These are phyloP conservation scores for Colletotrichum orchidophilum DNA, from an alignment of 2,329 filamentous ascomycete species.

Conservation along the genomic window DNA sequence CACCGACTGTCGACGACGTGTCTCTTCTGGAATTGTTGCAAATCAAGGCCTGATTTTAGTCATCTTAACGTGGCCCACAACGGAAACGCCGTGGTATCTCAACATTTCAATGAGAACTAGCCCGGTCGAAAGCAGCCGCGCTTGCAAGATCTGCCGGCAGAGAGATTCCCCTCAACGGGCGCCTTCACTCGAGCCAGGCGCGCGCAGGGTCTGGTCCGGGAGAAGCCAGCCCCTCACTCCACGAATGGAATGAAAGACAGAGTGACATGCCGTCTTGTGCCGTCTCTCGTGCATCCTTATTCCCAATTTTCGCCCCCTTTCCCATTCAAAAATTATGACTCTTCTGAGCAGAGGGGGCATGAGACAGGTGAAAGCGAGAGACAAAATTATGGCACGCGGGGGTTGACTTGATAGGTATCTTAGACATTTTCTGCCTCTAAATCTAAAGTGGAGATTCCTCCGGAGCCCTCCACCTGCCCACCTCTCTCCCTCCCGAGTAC, in stretches of 20 bases:
- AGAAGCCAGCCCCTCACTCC: not conserved
- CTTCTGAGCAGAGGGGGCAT: not conserved
- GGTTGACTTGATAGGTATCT: not conserved
- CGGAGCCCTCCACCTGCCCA: not conserved
- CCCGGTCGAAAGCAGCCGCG: not conserved
- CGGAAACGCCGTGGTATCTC: not conserved
- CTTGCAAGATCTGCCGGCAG: not conserved
- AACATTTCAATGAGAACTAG: not conserved
- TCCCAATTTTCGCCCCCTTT: not conserved
- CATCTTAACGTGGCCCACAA: not conserved
- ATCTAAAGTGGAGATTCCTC: not conserved
- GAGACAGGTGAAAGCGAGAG: not conserved
- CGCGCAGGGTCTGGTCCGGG: not conserved
- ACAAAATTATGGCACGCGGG: not conserved
- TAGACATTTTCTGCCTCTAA: not conserved
- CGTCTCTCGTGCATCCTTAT: not conserved
- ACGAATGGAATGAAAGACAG: not conserved
- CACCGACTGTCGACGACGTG: not conserved
- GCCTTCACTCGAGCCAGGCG: not conserved
- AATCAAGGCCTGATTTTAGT: not conserved
- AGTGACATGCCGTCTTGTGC: not conserved
- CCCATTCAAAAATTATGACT: not conserved
- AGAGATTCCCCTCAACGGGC: not conserved
- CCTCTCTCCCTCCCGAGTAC: not conserved
- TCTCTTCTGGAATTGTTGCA: not conserved